Conservation (phyloP, 352 stramenopile species). For the Aphanomyces cochlioides region DNA sequence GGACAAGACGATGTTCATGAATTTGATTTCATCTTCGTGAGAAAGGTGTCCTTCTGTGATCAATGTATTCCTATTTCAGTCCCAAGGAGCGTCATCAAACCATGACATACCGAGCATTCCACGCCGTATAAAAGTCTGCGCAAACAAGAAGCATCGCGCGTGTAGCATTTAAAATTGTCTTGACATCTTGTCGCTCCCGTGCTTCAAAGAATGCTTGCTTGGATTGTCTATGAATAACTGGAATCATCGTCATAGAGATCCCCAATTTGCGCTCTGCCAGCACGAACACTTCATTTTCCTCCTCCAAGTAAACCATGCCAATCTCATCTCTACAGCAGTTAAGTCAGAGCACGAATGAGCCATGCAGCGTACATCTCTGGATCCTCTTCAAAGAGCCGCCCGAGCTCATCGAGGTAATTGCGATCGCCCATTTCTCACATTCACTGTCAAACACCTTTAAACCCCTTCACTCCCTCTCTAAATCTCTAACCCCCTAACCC, state of each 20-base stretch:
- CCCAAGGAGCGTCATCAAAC: background rate
- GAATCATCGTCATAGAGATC: constrained; percentile 53
- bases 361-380: constrained; percentile 51
- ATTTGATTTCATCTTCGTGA: constrained; percentile 47
- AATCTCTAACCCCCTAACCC: too few species aligned
- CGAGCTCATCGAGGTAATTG: constrained; percentile 29
- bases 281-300: constrained; percentile 54
- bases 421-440: background rate
- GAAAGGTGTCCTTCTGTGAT: constrained; percentile 44
- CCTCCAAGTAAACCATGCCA: constrained; percentile 57
- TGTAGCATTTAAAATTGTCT: constrained; percentile 46
- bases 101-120: constrained; percentile 57
- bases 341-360: background rate
- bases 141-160: constrained; percentile 68
- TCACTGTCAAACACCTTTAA: background rate
- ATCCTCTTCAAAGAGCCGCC: constrained; percentile 54
- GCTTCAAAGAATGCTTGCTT: constrained; percentile 22
- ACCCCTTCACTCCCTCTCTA: background rate
- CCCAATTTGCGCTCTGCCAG: constrained; percentile 76
- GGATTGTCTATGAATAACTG: constrained; percentile 52
- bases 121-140: constrained; percentile 82
- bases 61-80: constrained; percentile 47
- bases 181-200: background rate
- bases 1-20: constrained; percentile 69
- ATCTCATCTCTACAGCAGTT: constrained; percentile 61